Base-by-base conservation (phyloP, 2,329 filamentous ascomycete genomes). In the Colletotrichum aenigma region DNA sequence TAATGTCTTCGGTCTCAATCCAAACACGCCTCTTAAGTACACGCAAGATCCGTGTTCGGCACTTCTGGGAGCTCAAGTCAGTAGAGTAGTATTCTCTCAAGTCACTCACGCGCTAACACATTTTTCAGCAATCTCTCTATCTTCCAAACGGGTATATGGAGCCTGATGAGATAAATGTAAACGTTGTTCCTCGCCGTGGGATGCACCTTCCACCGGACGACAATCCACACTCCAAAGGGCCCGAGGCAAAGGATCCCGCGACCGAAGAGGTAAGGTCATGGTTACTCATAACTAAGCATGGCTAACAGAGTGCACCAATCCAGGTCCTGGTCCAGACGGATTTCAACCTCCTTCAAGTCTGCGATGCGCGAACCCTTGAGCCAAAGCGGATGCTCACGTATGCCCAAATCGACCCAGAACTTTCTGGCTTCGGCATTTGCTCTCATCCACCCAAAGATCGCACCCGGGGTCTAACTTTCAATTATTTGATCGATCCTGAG, bases 391-490 rank as follows among this genome's bases (percentile, higher is more conserved):
- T 78, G 15, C 71, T 78, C 52, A 78, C 76, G 2, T 78, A 78
- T 38, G 76, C 76, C n/a, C 74, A 76, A 32, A 78, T 78, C 28
- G 75, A 77, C 65, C 58, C 76, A 7, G 24, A 76, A 36, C 75
- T 78, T 5, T 69, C 67, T 30, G 76, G 76, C 12, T 78, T 58
- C 28, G 76, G 76, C 43, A 78, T 77, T 56, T 78, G 76, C 21
- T 75, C 76, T 9, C 76, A 78, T 48, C 76, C 76, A 5, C 76
- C 76, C 12, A 77, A 78, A n/a, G 76, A 78, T 60, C 55, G 75
- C 9, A 61, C 18, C 10, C 56, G 76, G 13, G 76, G 76, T 9
- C 71, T 77, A 13, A 78, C 71, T 24, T 78, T 75, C 68, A 78
- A 78, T 21, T 77, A 75, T 55, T 43, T 78, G 26, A 75, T 78